These are phyloP conservation scores for Leishmania major DNA, from an alignment of 208 protist species.

Conservation along the genomic window DNA sequence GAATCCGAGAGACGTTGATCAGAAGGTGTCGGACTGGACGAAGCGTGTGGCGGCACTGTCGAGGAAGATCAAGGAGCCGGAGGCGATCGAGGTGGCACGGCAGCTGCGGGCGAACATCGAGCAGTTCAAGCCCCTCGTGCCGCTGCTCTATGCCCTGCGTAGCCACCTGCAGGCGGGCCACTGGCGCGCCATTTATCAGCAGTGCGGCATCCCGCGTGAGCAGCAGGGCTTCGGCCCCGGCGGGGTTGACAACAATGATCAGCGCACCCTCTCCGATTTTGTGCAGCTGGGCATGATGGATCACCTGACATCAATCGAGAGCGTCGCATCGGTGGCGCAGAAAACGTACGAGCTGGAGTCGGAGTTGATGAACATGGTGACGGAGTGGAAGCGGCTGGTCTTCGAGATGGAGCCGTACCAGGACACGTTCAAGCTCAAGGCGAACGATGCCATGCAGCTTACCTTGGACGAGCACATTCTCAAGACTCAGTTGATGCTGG, in stretches of 20 bases:
- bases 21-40: conserved; percentile 83
- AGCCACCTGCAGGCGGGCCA: conserved; percentile 94
- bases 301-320: conserved; percentile 83
- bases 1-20: conserved; percentile 80
- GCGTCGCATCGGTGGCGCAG: conserved; percentile 83
- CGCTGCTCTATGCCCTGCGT: conserved; percentile 92
- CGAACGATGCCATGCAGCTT: conserved; percentile 93
- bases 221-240: conserved; percentile 83
- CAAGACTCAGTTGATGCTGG: conserved; percentile 96
- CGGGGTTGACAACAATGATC: conserved; percentile 85
- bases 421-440: conserved; percentile 93
- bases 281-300: conserved; percentile 89
- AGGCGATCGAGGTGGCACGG: conserved; percentile 78
- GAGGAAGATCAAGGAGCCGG: conserved; percentile 89
- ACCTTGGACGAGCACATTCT: conserved; percentile 97
- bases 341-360: conserved; percentile 93
- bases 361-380: conserved; percentile 92
- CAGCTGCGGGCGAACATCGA: conserved; percentile 91
- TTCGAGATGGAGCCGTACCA: conserved; percentile 95
- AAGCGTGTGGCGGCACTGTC: conserved; percentile 80
- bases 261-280: conserved; percentile 80
- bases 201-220: conserved; percentile 83
- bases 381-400: conserved; percentile 93
- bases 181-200: conserved; percentile 92
- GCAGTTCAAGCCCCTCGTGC: conserved; percentile 91